A percentile compares a stretch with the other conserved stretches of the same genome.
Evolutionary conservation across 2,329 filamentous ascomycete species (phyloP).

Genomic region (Ceratocystiopsis sp.): DNA sequence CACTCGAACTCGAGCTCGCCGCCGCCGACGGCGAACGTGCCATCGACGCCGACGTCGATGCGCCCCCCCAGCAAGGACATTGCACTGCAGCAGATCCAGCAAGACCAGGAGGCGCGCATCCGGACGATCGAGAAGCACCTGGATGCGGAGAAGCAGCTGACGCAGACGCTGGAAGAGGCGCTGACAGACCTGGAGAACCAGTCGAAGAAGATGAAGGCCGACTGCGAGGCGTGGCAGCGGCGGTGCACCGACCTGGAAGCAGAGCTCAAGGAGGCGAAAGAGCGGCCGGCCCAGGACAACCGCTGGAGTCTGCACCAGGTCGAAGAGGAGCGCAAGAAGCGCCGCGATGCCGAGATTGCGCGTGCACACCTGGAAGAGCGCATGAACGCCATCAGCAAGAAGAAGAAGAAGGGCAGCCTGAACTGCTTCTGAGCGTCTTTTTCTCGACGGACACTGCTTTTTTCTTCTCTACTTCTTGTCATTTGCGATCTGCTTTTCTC

Average conservation of each 20-base stretch:
- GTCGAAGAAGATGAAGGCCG: conserved; percentile 77
- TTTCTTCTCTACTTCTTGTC: background rate
- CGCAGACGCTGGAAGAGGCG: conserved; percentile 85
- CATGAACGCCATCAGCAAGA: conserved; percentile 82
- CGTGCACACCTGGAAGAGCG: conserved; percentile 80
- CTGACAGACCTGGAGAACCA: conserved; percentile 85
- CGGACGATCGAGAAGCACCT: conserved; percentile 94
- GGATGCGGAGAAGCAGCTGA: conserved; percentile 89
- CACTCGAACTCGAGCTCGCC: conserved; percentile 29
- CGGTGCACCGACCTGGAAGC: conserved; percentile 60
- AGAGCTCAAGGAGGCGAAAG: conserved; percentile 50
- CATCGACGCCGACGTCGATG: conserved; percentile 36
- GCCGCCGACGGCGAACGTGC: conserved; percentile 23
- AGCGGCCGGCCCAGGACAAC: conserved; percentile 35
- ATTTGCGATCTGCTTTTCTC: background rate
- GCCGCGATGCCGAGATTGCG: conserved; percentile 77
- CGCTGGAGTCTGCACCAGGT: conserved; percentile 70
- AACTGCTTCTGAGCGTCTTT: conserved; percentile 69
- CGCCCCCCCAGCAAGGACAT: conserved; percentile 74
- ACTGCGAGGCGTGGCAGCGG: conserved; percentile 82
- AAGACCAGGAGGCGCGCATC: conserved; percentile 91
- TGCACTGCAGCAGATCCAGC: conserved; percentile 59
- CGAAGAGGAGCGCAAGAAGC: conserved; percentile 89
- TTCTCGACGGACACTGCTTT: background rate
- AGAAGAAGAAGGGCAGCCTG: conserved; percentile 88